Conservation (phyloP, 805 yeast genomes). For the Candida tallmaniae region DNA sequence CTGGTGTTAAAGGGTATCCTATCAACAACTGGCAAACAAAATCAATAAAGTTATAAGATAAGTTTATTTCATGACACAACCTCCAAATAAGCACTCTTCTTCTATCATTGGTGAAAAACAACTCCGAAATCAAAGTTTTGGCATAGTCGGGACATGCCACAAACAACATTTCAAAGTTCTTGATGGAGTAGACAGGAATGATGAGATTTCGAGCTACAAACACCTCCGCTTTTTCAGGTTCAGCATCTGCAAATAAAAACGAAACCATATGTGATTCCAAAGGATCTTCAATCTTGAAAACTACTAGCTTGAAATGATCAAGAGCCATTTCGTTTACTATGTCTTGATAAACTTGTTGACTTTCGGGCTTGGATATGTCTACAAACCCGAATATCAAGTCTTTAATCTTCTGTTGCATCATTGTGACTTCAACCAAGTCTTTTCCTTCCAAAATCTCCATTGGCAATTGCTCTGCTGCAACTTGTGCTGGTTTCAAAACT, state of each 20-base stretch:
- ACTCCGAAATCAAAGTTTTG: constrained; percentile 59
- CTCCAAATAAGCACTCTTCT: constrained; percentile 65
- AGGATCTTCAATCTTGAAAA: neutral
- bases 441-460: too few species aligned
- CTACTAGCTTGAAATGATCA: neutral
- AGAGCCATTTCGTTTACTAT: constrained; percentile 1
- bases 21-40: constrained; percentile 59
- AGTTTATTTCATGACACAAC: constrained; percentile 52
- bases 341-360: neutral
- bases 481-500: too few species aligned
- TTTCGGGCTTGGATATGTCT: too few species aligned
- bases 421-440: too few species aligned
- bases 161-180: constrained; percentile 49
- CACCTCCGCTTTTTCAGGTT: neutral
- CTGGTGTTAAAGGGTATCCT: constrained; percentile 36
- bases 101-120: constrained; percentile 64
- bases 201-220: constrained; percentile 20
- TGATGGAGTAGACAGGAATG: constrained; percentile 27
- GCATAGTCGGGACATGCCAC: constrained; percentile 49
- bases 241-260: constrained; percentile 4
- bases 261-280: neutral
- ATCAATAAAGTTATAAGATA: constrained; percentile 52
- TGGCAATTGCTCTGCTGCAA: too few species aligned
- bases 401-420: too few species aligned
- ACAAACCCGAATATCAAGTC: too few species aligned